Evolutionary conservation across 208 protist genomes (phyloP).

Genomic region (Angomonas ambiguus): DNA sequence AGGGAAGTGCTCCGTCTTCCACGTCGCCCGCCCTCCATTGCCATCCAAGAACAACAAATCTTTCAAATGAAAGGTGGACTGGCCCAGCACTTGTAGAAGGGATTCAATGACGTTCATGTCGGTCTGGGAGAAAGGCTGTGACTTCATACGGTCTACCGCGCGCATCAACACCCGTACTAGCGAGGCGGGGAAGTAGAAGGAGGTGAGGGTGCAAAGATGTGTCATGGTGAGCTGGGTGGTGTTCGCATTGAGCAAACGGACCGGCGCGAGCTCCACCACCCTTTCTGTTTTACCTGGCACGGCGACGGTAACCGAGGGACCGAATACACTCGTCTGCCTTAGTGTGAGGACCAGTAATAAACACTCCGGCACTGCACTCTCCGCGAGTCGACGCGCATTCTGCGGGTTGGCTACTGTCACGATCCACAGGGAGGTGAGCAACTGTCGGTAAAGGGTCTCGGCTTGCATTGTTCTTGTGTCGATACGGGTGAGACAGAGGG

Average conservation of each 20-base stretch:
- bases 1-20: slow-evolving; percentile 26
- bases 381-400: slow-evolving; percentile 46
- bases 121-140: slow-evolving; percentile 35
- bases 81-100: slow-evolving; percentile 55
- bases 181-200: slow-evolving; percentile 34
- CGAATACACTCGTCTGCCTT: slow-evolving; percentile 60
- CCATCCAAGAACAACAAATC: slow-evolving; percentile 66
- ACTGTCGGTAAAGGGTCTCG: slow-evolving; percentile 62
- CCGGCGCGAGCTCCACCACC: slow-evolving; percentile 16
- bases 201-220: slow-evolving; percentile 53
- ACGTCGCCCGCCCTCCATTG: slow-evolving; percentile 46
- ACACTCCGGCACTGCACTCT: slow-evolving; percentile 40
- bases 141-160: slow-evolving; percentile 51
- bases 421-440: slow-evolving; percentile 58
- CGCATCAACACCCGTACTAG: slow-evolving; percentile 39
- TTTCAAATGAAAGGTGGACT: slow-evolving; percentile 29
- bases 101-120: slow-evolving; percentile 74
- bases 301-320: slow-evolving; percentile 13
- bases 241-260: slow-evolving; percentile 43
- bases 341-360: slow-evolving; percentile 57
- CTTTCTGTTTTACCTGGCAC: slow-evolving; percentile 3
- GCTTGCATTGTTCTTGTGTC: slow-evolving; percentile 37
- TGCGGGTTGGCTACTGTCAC: slow-evolving; percentile 63
- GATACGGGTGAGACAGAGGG: slow-evolving; percentile 43
- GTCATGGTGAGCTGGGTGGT: slow-evolving; percentile 61